phyloP scores from a whole-genome alignment of 805 yeast genomes.

The Saccharomycopsis lassenensis region DNA sequence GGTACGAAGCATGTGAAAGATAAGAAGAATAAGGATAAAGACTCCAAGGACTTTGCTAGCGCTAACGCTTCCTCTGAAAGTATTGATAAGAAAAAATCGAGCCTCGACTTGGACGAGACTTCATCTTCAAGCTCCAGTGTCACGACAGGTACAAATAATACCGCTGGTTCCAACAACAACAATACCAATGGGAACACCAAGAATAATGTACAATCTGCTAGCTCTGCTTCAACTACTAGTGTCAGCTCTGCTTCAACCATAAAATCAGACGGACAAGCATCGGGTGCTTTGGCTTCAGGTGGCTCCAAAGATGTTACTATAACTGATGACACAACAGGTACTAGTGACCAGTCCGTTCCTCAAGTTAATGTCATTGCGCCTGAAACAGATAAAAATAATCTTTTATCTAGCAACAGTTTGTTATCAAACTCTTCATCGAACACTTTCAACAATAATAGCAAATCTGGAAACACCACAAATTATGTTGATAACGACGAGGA shows the following conservation, averaged over 20 bases:
- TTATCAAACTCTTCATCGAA: slow-evolving; percentile 6
- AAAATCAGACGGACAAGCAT: background rate
- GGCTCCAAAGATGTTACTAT: background rate
- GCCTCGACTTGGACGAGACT: too few species aligned
- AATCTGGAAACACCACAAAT: background rate
- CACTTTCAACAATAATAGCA: slow-evolving; percentile 1
- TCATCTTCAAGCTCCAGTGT: too few species aligned
- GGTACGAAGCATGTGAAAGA: slow-evolving; percentile 18
- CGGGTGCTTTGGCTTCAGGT: background rate
- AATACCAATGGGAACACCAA: background rate
- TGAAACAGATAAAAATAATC: slow-evolving; percentile 4
- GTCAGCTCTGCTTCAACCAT: background rate
- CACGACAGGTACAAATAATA: background rate
- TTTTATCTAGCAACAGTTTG: slow-evolving; percentile 10
- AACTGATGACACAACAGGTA: background rate
- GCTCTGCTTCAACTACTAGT: background rate
- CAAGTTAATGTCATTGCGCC: slow-evolving; percentile 6
- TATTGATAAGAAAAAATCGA: too few species aligned
- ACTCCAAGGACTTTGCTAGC: background rate
- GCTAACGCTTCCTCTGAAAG: too few species aligned
- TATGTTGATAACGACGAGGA: slow-evolving; percentile 10
- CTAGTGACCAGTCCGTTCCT: slow-evolving; percentile 2
- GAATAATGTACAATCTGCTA: background rate
- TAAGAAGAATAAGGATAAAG: slow-evolving; percentile 14
- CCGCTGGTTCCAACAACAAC: slow-evolving; percentile 1